phyloP scores from a whole-genome alignment of 164 flowering plant species.

The Liquidambar formosana region DNA sequence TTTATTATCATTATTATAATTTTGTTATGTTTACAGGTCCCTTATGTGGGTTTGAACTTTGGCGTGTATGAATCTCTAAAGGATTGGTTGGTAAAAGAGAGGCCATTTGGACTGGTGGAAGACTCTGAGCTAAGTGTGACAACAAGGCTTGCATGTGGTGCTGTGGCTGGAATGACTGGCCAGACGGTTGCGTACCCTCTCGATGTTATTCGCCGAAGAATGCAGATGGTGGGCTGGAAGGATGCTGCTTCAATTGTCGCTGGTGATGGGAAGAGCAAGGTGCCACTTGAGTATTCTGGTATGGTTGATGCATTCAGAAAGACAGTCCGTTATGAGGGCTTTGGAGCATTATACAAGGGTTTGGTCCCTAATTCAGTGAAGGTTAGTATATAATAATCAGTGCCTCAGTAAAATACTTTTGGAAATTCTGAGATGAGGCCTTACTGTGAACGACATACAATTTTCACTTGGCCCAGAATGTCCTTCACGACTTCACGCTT shows the following conservation, averaged over 20 bases:
- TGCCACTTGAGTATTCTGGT: slow-evolving; percentile 68
- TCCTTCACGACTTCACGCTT: no score
- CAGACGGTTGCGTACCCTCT: slow-evolving; percentile 98
- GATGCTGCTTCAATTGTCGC: slow-evolving; percentile 80
- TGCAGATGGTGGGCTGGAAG: slow-evolving; percentile 99
- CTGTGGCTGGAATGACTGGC: slow-evolving; percentile 97
- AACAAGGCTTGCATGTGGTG: slow-evolving; percentile 93
- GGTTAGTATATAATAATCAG: slow-evolving; percentile 48
- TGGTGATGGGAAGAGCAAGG: slow-evolving; percentile 74
- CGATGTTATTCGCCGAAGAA: slow-evolving; percentile 92
- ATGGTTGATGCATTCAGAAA: slow-evolving; percentile 97
- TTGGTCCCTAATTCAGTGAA: slow-evolving; percentile 96
- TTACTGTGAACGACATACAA: no score
- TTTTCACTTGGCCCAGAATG: no score
- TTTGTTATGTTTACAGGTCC: slow-evolving; percentile 62
- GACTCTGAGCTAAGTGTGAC: slow-evolving; percentile 70
- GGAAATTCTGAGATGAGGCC: no score
- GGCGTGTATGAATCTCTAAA: slow-evolving; percentile 95
- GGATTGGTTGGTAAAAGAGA: slow-evolving; percentile 71
- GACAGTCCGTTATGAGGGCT: slow-evolving; percentile 87
- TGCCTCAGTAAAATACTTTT: no score
- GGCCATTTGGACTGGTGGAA: slow-evolving; percentile 66
- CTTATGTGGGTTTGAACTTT: slow-evolving; percentile 96
- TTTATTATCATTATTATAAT: no score
- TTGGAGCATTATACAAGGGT: slow-evolving; percentile 93